Base-by-base conservation (phyloP, 345 rosid species). In the Heritiera fomes region DNA sequence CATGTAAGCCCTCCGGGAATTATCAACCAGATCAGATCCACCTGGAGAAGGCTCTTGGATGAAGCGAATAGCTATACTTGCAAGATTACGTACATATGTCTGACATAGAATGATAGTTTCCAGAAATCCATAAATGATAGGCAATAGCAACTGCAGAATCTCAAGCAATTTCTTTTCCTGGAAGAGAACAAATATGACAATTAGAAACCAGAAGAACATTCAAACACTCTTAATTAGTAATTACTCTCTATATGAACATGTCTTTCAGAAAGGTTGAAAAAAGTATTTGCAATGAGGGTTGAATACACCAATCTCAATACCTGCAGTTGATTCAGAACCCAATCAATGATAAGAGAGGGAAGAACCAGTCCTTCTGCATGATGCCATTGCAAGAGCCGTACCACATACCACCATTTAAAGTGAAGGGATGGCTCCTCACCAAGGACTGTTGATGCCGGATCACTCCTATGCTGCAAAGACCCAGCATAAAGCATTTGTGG, bases 11-110 rank as follows among this genome's bases (percentile, higher is more conserved):
- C 97, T 88, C 74, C 97, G 89, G 66, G 99, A 97, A 88, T 97
- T 94, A 88, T 97, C 98, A 64, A 90, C 97, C 65, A 93, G 89
- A 89, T 93, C 97, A n/a, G 97, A 91, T 85, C 98, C 97, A 66
- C 94, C 96, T 1, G 98, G 93, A 77, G 94, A 93, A 82, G 98
- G 94, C 85, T 93, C 96, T 2, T 87, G 86, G 78, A 97, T 91
- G 81, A 91, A 93, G 67, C 91, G 94, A 88, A 93, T 81, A 71
- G 92, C 98, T 81, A 91, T 76, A 59, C 91, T 87, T 61, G 84
- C 98, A 73, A 97, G 90, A 79, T 86, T 79, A 53, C 87, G 94
- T 62, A 97, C 98, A 83, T 91, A 94, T 12, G 95, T 89, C 84
- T 94, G 99, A 45, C 94, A 97, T 62, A 88, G 88, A 84, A 91